phyloP scores from a whole-genome alignment of 2,329 filamentous ascomycete species.

The Pestalotiopsis sp. region DNA sequence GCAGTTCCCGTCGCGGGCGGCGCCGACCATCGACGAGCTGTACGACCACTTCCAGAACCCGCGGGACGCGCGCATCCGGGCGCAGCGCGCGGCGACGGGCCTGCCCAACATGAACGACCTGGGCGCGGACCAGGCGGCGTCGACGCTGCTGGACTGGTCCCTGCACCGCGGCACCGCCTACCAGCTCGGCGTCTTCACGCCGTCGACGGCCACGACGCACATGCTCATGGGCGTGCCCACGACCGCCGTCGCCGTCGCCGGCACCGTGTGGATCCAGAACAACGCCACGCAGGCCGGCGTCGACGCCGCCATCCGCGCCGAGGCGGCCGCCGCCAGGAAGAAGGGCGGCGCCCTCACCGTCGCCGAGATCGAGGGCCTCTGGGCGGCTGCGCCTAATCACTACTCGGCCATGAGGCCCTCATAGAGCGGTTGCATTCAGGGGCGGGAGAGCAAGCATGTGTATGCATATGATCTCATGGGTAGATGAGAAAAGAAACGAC shows the following conservation, averaged over 20 bases:
- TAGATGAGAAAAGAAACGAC: too few relatives aligned
- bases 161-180: neutral
- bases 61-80: neutral
- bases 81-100: neutral
- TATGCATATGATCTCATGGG: neutral
- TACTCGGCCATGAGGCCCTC: neutral
- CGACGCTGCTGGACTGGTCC: constrained; percentile 10
- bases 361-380: neutral
- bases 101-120: constrained; percentile 12
- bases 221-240: neutral
- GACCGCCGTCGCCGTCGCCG: neutral
- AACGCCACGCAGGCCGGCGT: neutral
- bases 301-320: neutral
- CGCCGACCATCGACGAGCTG: neutral
- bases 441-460: too few relatives aligned
- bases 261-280: neutral
- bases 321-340: neutral
- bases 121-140: constrained; percentile 12
- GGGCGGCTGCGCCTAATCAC: neutral
- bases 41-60: neutral
- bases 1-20: constrained; percentile 11
- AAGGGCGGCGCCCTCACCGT: neutral
- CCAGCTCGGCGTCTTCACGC: constrained; percentile 8
- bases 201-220: neutral
- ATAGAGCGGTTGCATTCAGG: too few relatives aligned